Percentiles rank a stretch among this genome's conserved stretches.
Evolutionary conservation across 306 rosid genomes (phyloP).

Genomic region (Chamaecrista fasciculata): DNA sequence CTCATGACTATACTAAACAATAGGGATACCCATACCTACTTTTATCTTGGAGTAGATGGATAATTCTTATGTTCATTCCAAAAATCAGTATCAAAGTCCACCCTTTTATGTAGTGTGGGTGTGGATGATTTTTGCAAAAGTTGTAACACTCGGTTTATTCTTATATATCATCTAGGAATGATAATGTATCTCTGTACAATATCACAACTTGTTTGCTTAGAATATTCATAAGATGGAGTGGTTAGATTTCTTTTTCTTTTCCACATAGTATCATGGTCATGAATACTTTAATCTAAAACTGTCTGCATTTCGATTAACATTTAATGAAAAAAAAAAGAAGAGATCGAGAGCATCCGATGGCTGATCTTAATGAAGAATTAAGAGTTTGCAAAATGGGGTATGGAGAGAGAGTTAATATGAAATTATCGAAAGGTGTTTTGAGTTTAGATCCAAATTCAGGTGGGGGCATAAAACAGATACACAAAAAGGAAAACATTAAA

Average conservation of each 20-base stretch:
- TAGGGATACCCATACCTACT: not conserved
- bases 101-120: not conserved
- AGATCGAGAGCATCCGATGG: no score
- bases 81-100: conserved; percentile 7
- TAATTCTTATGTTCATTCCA: not conserved
- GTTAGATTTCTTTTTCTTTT: not conserved
- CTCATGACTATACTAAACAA: not conserved
- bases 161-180: not conserved
- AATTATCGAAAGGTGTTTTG: not conserved
- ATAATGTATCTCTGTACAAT: not conserved
- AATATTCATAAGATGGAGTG: not conserved
- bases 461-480: not conserved
- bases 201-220: not conserved
- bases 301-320: no score
- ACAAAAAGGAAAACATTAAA: conserved; percentile 25
- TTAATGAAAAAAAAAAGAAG: no score
- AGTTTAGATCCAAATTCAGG: conserved; percentile 24
- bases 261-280: no score
- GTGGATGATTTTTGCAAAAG: not conserved
- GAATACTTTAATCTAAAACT: no score
- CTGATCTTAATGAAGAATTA: no score
- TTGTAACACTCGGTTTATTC: not conserved
- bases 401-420: not conserved
- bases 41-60: not conserved
- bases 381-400: not conserved